Conservation (phyloP, 148 eudicot species). For the Linanthus parryae region DNA sequence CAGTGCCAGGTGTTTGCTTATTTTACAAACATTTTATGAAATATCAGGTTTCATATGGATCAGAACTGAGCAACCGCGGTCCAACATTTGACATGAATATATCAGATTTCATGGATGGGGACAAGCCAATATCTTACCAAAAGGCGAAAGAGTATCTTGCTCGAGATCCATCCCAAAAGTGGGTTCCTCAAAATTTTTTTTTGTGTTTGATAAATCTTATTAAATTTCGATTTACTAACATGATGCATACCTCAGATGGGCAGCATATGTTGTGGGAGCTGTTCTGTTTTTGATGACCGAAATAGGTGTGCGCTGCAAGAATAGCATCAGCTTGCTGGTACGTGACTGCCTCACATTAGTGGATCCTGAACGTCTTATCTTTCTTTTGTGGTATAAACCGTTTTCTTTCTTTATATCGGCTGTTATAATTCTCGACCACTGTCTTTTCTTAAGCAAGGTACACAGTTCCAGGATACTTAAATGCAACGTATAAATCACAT, state of each 20-base stretch:
- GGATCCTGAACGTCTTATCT: too few relatives aligned
- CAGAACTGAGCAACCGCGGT: constrained; percentile 91
- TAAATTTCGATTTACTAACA: constrained; percentile 12
- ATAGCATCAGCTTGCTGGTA: constrained; percentile 97
- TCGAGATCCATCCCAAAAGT: constrained; percentile 97
- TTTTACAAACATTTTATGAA: background rate
- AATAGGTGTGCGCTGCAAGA: constrained; percentile 68
- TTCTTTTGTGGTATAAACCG: too few relatives aligned
- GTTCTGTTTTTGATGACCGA: constrained; percentile 95
- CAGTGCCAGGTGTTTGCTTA: too few relatives aligned
- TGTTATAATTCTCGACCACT: too few relatives aligned
- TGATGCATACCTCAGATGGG: constrained; percentile 65
- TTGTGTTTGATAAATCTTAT: constrained; percentile 1
- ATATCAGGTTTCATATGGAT: constrained; percentile 88
- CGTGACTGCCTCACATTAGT: too few relatives aligned
- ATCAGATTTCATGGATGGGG: constrained; percentile 88
- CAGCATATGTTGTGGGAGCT: constrained; percentile 96
- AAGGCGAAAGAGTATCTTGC: constrained; percentile 78
- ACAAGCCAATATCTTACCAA: constrained; percentile 70
- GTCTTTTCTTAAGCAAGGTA: too few relatives aligned
- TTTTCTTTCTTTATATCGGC: too few relatives aligned
- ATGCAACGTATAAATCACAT: too few relatives aligned
- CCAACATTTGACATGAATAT: constrained; percentile 99
- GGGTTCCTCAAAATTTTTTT: constrained; percentile 21
- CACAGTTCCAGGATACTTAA: too few relatives aligned